Conservation (phyloP, 1,284 basidiomycete species). For the Volvariella volvacea region DNA sequence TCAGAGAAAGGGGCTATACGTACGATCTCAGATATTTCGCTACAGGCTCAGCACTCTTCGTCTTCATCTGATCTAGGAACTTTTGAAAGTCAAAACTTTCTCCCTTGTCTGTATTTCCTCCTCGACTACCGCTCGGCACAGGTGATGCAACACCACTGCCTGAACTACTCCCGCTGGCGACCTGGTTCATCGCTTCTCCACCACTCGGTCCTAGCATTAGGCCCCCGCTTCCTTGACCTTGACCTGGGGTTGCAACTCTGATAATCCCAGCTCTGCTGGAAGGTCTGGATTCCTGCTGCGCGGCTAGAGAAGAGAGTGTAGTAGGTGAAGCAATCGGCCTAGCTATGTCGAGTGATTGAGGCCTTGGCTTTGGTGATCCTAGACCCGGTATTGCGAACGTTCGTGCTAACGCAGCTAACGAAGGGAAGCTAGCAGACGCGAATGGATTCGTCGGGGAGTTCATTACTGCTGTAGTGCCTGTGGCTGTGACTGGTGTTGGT, state of each 20-base stretch:
- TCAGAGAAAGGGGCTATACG: constrained; percentile 26
- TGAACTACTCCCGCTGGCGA: too few species aligned
- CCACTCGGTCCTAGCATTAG: too few species aligned
- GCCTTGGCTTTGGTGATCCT: constrained; percentile 33
- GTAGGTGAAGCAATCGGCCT: constrained; percentile 46
- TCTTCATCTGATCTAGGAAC: constrained; percentile 89
- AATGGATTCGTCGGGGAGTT: constrained; percentile 15
- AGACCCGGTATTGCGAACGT: constrained; percentile 50
- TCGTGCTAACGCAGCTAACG: constrained; percentile 57
- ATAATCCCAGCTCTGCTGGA: neutral
- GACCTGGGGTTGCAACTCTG: too few species aligned
- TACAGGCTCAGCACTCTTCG: constrained; percentile 78
- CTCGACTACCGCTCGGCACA: constrained; percentile 17
- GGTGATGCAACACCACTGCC: constrained; percentile 2
- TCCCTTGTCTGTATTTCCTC: constrained; percentile 22
- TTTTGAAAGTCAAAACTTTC: constrained; percentile 76
- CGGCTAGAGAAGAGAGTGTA: constrained; percentile 46
- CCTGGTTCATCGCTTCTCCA: too few species aligned
- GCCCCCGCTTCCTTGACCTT: too few species aligned
- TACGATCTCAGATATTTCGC: constrained; percentile 89
- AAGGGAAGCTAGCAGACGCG: constrained; percentile 40
- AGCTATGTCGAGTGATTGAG: constrained; percentile 50
- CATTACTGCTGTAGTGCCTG: constrained; percentile 18
- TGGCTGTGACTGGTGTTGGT: constrained; percentile 4
- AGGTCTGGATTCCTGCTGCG: constrained; percentile 14